Evolutionary conservation across 2,329 filamentous ascomycete genomes (phyloP), one percentile per base, ranked within the genome.

Genomic region (Alternaria rosae): DNA sequence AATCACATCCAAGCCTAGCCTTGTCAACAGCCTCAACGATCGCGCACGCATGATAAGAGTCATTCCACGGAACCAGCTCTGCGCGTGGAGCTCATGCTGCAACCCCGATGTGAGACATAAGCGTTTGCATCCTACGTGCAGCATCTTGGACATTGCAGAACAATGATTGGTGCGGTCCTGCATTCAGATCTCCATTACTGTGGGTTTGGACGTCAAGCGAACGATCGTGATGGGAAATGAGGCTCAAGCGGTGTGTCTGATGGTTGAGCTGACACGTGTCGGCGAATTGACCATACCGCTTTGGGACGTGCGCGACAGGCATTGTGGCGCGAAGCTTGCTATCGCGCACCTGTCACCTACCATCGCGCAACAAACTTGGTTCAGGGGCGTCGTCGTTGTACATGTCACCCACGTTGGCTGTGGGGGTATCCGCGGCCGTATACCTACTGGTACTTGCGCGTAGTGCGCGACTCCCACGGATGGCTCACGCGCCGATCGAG

Each of bases 241-340:
- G 54, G 59, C 55, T 62, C 48, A 42, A 57, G 59, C 59, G 59
- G 59, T 62, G 59, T 32, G 59, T 48, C 10, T 52, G 59, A 54
- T 59, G 43, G 50, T 50, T 54, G 55, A 55, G 21, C 55, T 43
- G 44, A 58, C 59, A 62, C 59, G 59, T 62, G 59, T 54, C 50
- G 11, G 38, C 9, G 30, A 10, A 42, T 10, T 20, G 25, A 42
- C 48, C 32, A 47, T 47, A 10, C 59, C 53, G 30, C 20, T 53
- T 58, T 48, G 15, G 59, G 47, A 26, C 10, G 42, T 13, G 17
- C 15, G 20, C 30, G 38, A 42, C 30, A 47, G 28, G 38, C 26
- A 41, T 53, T n/a, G 25, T 30, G 23, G 8, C 28, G 11, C 28
- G 28, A 52, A 5, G 30, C 42, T 47, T 15, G 57, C 15, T 47